A percentile compares a stretch with the other conserved stretches of the same genome.
These are phyloP conservation scores for Fraxinus floribunda DNA, from an alignment of 305 asterid species.

Conservation along the genomic window DNA sequence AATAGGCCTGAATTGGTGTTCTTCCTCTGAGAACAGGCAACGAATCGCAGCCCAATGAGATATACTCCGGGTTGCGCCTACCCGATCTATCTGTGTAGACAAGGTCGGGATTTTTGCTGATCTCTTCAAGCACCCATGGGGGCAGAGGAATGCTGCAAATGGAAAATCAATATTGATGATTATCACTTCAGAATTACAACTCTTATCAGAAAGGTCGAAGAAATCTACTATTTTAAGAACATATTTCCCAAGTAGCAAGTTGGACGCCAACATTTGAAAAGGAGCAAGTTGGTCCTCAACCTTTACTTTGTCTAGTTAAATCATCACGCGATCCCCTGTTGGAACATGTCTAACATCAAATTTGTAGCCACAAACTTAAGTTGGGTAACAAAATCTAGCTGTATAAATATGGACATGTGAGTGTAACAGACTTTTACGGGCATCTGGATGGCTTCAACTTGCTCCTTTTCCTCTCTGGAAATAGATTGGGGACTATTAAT, in stretches of 20 bases:
- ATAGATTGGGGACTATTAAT: background rate
- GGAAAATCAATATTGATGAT: background rate
- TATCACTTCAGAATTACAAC: background rate
- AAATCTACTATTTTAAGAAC: background rate
- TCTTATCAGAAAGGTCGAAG: background rate
- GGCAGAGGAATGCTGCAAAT: slow-evolving; percentile 85
- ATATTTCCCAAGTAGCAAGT: background rate
- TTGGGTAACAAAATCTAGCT: background rate
- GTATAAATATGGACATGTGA: background rate
- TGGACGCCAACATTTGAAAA: background rate
- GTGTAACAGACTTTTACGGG: background rate
- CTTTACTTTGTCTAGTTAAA: too few relatives aligned
- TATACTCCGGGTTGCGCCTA: slow-evolving; percentile 83
- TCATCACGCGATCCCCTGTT: background rate
- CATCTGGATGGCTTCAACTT: background rate
- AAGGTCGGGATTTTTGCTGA: slow-evolving; percentile 80
- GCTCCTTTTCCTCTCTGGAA: background rate
- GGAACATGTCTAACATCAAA: background rate
- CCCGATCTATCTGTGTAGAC: slow-evolving; percentile 86
- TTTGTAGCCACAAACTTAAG: background rate
- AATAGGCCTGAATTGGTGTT: slow-evolving; percentile 86
- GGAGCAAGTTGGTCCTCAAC: background rate
- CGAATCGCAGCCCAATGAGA: slow-evolving; percentile 83
- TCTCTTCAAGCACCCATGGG: slow-evolving; percentile 94
- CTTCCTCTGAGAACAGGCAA: slow-evolving; percentile 83